Evolutionary conservation across 2,329 filamentous ascomycete species (phyloP), one percentile per base, ranked within the genome.

Genomic region (Geosmithia morbida): DNA sequence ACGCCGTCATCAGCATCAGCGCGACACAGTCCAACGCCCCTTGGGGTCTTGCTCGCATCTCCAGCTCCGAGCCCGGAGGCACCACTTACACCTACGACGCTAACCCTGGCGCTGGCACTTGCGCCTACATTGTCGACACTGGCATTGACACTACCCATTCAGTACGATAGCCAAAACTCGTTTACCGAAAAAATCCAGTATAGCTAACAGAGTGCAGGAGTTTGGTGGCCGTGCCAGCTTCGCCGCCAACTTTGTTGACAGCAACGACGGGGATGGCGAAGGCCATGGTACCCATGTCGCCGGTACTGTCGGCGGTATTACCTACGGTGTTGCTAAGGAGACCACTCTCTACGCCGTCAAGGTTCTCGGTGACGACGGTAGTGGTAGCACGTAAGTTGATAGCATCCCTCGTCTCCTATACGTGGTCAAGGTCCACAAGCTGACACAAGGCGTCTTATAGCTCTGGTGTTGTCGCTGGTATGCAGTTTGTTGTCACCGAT

Each of bases 1-100:
- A 71, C 50, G 59, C 56, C 43, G 51, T 59, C 30, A 55, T 69
- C 43, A 58, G 85, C 68, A 85, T 85, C 50, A 60, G 45, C 59
- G 66, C 46, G n/a, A 58, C 57, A 16, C 67, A 71, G 54, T 48
- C 46, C 20, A 53, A 56, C 42, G 63, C 68, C n/a, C 59, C 64
- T 18, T 69, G 66, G 66, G 65, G 64, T 17, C 56, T 67, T 18
- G 57, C 61, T 2, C 59, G 65, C n/a, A 53, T 69, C 43, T 68
- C 66, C 13, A 61, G 53, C 55, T 51, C 53, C 16, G 22, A 26
- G n/a, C 51, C 57, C 2, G 56, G 54, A 22, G 45, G 50, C 8
- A 57, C 52, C 17, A 53, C 52, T 22, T 69, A 67, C 56, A 55
- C 55, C 46, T 69, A 64, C 53, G 64, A 69, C 48, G 53, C 53